Conservation (phyloP, 2,329 filamentous ascomycete species). For the Aspergillus versicolor region DNA sequence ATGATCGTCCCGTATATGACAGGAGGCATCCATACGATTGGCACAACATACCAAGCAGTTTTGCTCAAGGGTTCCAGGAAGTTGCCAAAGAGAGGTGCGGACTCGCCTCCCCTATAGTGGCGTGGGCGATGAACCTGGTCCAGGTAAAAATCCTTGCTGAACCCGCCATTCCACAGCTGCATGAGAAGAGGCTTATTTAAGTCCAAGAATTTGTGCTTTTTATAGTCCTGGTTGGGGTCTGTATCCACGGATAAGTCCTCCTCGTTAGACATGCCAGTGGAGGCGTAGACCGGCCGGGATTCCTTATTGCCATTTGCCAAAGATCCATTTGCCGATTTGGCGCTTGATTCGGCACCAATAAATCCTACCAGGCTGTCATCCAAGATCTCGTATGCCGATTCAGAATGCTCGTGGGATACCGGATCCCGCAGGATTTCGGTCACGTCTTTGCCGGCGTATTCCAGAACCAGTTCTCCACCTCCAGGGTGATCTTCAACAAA, state of each 20-base stretch:
- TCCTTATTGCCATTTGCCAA: constrained; percentile 29
- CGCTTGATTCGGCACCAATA: constrained; percentile 60
- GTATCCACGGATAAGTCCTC: constrained; percentile 88
- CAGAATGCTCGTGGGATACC: constrained; percentile 79
- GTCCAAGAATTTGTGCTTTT: constrained; percentile 91
- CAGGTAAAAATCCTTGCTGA: constrained; percentile 93
- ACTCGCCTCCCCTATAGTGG: constrained; percentile 91
- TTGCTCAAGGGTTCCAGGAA: constrained; percentile 96
- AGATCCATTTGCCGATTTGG: constrained; percentile 42
- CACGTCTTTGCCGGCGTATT: constrained; percentile 87
- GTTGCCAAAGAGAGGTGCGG: constrained; percentile 93
- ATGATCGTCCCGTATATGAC: constrained; percentile 70
- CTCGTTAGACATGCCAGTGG: constrained; percentile 83
- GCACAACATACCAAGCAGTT: constrained; percentile 92
- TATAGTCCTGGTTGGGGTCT: constrained; percentile 72
- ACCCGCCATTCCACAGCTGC: constrained; percentile 85
- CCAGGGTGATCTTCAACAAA: constrained; percentile 91
- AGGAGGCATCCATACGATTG: constrained; percentile 78
- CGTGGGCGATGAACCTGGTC: constrained; percentile 93
- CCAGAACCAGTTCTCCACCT: constrained; percentile 80
- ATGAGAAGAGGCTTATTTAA: constrained; percentile 78
- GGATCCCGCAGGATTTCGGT: constrained; percentile 78
- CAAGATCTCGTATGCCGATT: constrained; percentile 92
- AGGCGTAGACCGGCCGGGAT: constrained; percentile 42
- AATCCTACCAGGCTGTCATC: constrained; percentile 86